These are phyloP conservation scores for Coleophoma eucalyptorum DNA, from an alignment of 2,329 filamentous ascomycete species.

Conservation along the genomic window DNA sequence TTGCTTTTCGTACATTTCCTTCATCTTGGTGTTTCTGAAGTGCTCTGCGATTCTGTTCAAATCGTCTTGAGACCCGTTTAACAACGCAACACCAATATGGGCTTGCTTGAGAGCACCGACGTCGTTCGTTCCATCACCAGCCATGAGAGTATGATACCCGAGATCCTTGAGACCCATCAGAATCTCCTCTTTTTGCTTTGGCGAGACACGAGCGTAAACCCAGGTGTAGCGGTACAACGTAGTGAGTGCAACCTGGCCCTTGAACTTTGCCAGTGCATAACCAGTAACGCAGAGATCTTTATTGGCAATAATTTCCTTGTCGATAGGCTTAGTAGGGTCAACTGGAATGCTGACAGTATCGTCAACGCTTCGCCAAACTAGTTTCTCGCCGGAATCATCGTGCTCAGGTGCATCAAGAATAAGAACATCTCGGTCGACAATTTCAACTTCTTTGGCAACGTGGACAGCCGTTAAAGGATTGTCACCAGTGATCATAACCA, in stretches of 20 bases:
- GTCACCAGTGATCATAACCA: conserved; percentile 99
- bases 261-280: conserved; percentile 87
- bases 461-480: conserved; percentile 96
- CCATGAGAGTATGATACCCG: conserved; percentile 98
- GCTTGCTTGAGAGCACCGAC: conserved; percentile 97
- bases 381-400: conserved; percentile 71
- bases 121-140: conserved; percentile 96
- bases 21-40: conserved; percentile 93
- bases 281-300: conserved; percentile 97
- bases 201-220: conserved; percentile 97
- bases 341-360: conserved; percentile 84
- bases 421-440: conserved; percentile 90
- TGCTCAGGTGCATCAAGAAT: conserved; percentile 95
- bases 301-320: conserved; percentile 71
- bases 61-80: conserved; percentile 92
- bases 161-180: conserved; percentile 93
- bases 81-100: conserved; percentile 90
- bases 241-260: conserved; percentile 70
- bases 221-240: conserved; percentile 84
- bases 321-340: conserved; percentile 76
- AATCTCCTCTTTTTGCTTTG: conserved; percentile 98
- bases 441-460: conserved; percentile 92
- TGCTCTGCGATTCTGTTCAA: conserved; percentile 90
- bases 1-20: conserved; percentile 98
- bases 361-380: conserved; percentile 94